Base-by-base conservation (phyloP, 108 stramenopile genomes). In the Thalassiosira profunda region DNA sequence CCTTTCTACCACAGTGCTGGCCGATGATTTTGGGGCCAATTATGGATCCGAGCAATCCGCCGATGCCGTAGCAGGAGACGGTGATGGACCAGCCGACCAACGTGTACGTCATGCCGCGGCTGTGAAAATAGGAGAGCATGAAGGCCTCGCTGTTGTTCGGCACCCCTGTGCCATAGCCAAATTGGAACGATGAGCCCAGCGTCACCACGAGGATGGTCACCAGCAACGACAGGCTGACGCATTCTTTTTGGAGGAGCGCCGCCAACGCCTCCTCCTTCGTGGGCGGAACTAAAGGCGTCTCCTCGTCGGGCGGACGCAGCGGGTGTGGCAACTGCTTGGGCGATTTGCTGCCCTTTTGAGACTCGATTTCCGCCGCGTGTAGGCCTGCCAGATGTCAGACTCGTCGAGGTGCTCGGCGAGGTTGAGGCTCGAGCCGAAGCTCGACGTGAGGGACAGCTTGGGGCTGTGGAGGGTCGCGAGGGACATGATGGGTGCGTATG, bases 91-190 rank as follows among this genome's bases (percentile, higher is more conserved):
- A 76, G 31, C 35, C 45, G 20, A 76, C 36, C 4, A 76, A 42
- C 0, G 75, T 53, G 45, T 76, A 76, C 9, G 24, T 41, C 57
- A 68, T 61, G n/a, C 59, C 67, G 11, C 70, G 63, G 3, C 62
- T n/a, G 44, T 67, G 55, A 15, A 57, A 76, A 20, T 66, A 68
- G 9, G 38, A 26, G 51, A 68, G 17, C 1, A 76, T 76, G 40
- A 66, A 61, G 2, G 30, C 67, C 37, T 76, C 67, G 41, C 60
- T 38, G 37, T 76, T 76, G 67, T 76, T 76, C 75, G 70, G 68
- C 26, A 76, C 75, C 24, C 75, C 75, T 9, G 75, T 66, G 5
- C 55, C 75, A 36, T 76, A 76, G 11, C 75, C 75, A 61, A 76
- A 76, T 55, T 76, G 75, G 20, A 76, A 38, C 25, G 75, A 76